Evolutionary conservation across 495 filamentous ascomycete genomes (phyloP), one percentile per base, ranked within the genome.

Genomic region (Trichoderma virens): DNA sequence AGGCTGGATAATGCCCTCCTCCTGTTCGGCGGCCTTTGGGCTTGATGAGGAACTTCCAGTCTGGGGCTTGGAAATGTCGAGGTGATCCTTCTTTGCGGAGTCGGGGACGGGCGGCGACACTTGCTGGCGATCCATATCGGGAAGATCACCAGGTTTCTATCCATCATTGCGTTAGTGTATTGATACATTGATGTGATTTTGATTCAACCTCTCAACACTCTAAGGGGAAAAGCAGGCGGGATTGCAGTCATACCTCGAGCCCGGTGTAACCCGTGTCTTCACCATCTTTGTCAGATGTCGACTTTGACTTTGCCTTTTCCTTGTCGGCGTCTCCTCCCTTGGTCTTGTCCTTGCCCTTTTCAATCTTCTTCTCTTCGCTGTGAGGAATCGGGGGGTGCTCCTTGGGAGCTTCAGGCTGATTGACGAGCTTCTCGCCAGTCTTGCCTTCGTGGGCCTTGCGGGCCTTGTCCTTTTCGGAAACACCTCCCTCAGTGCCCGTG

Each of bases 101-200:
- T 88, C 81, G 16, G 91, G 86, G 20, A 90, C 79, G 31, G 92
- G 90, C 85, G 2, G 90, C 84, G 67, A 27, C 51, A 28, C 14
- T 8, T 88, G 88, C 71, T 94, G 88, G 72, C 93, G 86, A 0
- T 90, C 86, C 68, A 87, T 93, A 25, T 87, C 84, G 7, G 92
- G 91, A 8, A 96, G 81, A 72, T 91, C 88, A 41, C 80, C 79
- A 0, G 92, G 92, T 82, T 93, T 95, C 91, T 96, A 71, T 25
- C 20, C 20, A n/a, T n/a, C 20, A 43, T 65, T 68, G 25, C 54
- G 61, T 63, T 7, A 69, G 56, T 38, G 43, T 3, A 20, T 51
- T n/a, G n/a, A 7, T 20, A 20, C 45, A 51, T 51, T 25, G 45
- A 5, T 20, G n/a, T n/a, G n/a, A n/a, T n/a, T n/a, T n/a, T n/a